Evolutionary conservation across 2,329 filamentous ascomycete genomes (phyloP), one percentile per base, ranked within the genome.

Genomic region (Ophiostoma australiae): DNA sequence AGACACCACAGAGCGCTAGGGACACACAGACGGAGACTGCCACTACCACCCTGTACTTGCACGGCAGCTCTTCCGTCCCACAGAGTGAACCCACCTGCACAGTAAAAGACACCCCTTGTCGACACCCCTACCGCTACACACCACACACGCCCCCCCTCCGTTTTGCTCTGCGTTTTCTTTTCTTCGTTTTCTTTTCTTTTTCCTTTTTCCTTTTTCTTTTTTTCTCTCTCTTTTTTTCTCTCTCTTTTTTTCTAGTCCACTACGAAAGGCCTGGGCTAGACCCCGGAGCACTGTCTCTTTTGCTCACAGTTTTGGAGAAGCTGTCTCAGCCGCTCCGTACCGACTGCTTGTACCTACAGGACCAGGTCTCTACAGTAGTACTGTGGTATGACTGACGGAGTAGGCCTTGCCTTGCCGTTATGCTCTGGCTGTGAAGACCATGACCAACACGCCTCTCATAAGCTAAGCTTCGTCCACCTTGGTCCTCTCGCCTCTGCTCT

Each of bases 271-370:
- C 31, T 65, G 61, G 61, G 31, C 61, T 37, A 65, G 61, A 63
- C 58, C 15, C 58, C 31, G 58, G 58, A 35, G 58, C 15, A 63
- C 58, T 63, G 13, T 63, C 58, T 63, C 27, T 17, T 61, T 61
- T 35, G 31, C 58, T 58, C 52, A 58, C 52, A 58, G 52, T 58
- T 58, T 58, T 27, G 52, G 23, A 31, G 23, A 20, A 58, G 44
- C 48, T 71, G 70, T 71, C 70, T 71, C 70, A 71, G 70, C 70
- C 70, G 70, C 70, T 69, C n/a, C 23, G 52, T 58, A 58, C 52
- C 44, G 39, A 61, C 27, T 65, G 33, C 66, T 52, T 3, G 44
- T 13, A 61, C 20, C 37, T 35, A 67, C 69, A n/a, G n/a, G n/a
- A n/a, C n/a, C n/a, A n/a, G n/a, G n/a, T n/a, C n/a, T n/a, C n/a